Percentiles rank a stretch among this genome's conserved stretches.
Evolutionary conservation across 768 basidiomycete species (phyloP).

Genomic region (Pholiota microspora): DNA sequence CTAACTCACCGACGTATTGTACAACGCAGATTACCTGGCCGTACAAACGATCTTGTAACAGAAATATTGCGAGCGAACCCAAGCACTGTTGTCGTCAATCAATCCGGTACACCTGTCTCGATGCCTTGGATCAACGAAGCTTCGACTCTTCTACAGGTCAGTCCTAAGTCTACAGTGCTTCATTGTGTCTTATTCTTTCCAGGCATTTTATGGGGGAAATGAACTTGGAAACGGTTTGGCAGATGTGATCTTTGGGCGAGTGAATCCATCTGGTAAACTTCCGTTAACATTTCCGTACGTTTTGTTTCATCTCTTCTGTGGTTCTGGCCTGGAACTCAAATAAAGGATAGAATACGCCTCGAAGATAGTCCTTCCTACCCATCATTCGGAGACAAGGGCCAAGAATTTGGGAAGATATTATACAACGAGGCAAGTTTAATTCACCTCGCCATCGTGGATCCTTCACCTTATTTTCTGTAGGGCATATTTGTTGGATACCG

Average conservation of each 20-base stretch:
- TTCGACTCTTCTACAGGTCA: conserved; percentile 38
- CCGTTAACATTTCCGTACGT: conserved; percentile 53
- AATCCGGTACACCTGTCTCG: conserved; percentile 50
- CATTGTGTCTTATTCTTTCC: background rate
- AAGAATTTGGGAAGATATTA: conserved; percentile 41
- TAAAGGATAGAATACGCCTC: conserved; percentile 35
- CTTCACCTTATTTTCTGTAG: conserved; percentile 20
- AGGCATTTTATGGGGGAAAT: conserved; percentile 56
- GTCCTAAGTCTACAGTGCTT: background rate
- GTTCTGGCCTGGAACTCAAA: background rate
- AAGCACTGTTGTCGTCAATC: conserved; percentile 55
- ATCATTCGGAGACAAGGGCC: conserved; percentile 40
- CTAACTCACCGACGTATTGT: background rate
- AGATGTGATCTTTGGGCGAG: conserved; percentile 58
- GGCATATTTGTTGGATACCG: conserved; percentile 55
- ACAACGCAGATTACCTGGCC: conserved; percentile 47
- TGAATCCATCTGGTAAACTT: conserved; percentile 58
- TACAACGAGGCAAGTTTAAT: conserved; percentile 43
- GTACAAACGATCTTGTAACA: conserved; percentile 48
- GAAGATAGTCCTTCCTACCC: conserved; percentile 52
- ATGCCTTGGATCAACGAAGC: conserved; percentile 53
- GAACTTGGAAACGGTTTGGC: conserved; percentile 57
- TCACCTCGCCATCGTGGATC: background rate
- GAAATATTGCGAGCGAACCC: conserved; percentile 50
- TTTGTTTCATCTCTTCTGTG: background rate